A percentile compares a stretch with the other conserved stretches of the same genome.
These are phyloP conservation scores for Sechiopsis laciniata DNA, from an alignment of 306 rosid species.

Conservation along the genomic window DNA sequence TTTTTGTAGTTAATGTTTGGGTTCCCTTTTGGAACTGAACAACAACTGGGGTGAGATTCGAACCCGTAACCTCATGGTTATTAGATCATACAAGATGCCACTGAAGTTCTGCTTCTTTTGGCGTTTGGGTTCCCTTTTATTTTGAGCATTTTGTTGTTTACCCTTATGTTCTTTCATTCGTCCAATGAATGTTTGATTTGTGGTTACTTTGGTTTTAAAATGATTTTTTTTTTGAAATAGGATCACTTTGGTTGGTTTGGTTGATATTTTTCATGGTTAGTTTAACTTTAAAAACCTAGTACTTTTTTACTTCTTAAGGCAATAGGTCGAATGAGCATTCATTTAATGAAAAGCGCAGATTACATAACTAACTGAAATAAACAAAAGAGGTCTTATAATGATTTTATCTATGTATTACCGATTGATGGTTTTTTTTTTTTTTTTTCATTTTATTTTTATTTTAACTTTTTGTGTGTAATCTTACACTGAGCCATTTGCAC, in stretches of 20 bases:
- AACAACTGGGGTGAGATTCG: too few species aligned
- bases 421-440: neutral
- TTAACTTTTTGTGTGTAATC: neutral
- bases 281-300: neutral
- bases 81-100: too few species aligned
- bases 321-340: neutral
- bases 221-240: neutral
- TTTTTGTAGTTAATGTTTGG: neutral
- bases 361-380: too few species aligned
- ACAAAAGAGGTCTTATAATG: neutral
- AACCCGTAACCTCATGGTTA: too few species aligned
- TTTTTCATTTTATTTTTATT: neutral
- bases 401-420: neutral
- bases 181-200: neutral
- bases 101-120: too few species aligned
- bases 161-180: neutral
- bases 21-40: too few species aligned
- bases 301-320: neutral
- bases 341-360: neutral
- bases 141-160: neutral
- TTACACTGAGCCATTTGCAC: neutral
- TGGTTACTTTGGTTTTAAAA: neutral
- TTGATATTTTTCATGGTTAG: neutral
- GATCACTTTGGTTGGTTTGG: neutral
- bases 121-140: too few species aligned